phyloP scores from a whole-genome alignment of 2,329 filamentous ascomycete genomes.

The Penicillium crustosum region DNA sequence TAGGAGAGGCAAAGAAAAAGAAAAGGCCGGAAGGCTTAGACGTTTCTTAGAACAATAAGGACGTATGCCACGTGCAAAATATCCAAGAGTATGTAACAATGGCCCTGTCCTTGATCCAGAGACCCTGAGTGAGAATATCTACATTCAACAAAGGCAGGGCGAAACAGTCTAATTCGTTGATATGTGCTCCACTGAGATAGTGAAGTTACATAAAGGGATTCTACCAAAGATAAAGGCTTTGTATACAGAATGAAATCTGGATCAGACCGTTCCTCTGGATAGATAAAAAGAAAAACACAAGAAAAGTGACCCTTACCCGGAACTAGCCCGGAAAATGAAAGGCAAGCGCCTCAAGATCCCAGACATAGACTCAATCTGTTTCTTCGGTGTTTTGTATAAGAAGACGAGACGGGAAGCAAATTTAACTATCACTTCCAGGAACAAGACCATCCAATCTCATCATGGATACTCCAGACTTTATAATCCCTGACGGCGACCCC shows the following conservation, averaged over 20 bases:
- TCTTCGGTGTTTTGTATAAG: conserved; percentile 7
- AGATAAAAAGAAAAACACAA: not conserved
- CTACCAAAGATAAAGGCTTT: conserved; percentile 3
- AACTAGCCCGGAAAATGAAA: conserved; percentile 6
- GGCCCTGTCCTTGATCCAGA: conserved; percentile 3
- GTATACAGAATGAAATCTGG: not conserved
- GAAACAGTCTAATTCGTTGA: not conserved
- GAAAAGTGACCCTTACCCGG: not conserved
- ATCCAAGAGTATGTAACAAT: not conserved
- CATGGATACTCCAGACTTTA: not conserved
- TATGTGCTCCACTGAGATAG: not conserved
- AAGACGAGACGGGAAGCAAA: not conserved
- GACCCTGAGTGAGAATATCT: not conserved
- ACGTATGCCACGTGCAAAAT: not conserved
- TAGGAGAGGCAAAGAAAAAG: not conserved
- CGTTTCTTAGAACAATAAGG: not conserved
- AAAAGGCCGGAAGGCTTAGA: not conserved
- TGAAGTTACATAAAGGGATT: not conserved
- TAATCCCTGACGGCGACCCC: not conserved
- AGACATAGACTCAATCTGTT: not conserved
- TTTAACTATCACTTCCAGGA: not conserved
- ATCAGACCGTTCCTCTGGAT: not conserved
- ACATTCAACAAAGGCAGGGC: not conserved
- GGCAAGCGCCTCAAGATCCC: not conserved
- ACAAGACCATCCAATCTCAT: not conserved